Conservation (phyloP, 495 filamentous ascomycete genomes). For the Neurospora sp. region DNA sequence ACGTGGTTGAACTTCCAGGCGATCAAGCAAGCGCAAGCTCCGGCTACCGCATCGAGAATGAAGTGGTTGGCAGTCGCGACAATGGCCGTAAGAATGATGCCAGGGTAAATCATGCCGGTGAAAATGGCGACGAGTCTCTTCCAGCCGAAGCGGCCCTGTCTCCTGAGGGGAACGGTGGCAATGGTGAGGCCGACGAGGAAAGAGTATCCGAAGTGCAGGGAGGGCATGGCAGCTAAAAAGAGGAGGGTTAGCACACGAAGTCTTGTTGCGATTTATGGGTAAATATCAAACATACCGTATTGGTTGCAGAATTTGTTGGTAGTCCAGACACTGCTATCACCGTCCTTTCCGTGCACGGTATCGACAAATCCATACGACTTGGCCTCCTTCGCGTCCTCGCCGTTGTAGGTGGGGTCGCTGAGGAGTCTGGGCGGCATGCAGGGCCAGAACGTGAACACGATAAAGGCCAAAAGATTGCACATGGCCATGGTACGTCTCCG, state of each 20-base stretch:
- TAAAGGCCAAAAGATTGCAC: constrained; percentile 67
- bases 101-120: constrained; percentile 54
- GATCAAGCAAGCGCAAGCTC: constrained; percentile 29
- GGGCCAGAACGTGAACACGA: constrained; percentile 67
- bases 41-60: constrained; percentile 60
- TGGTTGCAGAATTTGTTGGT: constrained; percentile 56
- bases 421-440: constrained; percentile 74
- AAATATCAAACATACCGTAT: constrained; percentile 11
- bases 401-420: constrained; percentile 32
- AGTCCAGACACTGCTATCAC: constrained; percentile 52
- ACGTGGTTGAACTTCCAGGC: constrained; percentile 20
- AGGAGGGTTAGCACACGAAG: neutral
- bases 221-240: constrained; percentile 58
- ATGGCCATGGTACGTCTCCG: constrained; percentile 56
- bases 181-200: constrained; percentile 65
- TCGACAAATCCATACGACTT: constrained; percentile 57
- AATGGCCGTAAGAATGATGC: constrained; percentile 55
- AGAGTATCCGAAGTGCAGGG: constrained; percentile 71
- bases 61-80: constrained; percentile 68
- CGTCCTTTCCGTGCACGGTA: constrained; percentile 59
- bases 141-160: constrained; percentile 16
- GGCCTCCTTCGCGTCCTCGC: constrained; percentile 17
- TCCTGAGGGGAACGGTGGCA: constrained; percentile 26
- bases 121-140: constrained; percentile 24
- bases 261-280: neutral